Conservation (phyloP, 352 stramenopile species). For the Thraustochytrium striatum region DNA sequence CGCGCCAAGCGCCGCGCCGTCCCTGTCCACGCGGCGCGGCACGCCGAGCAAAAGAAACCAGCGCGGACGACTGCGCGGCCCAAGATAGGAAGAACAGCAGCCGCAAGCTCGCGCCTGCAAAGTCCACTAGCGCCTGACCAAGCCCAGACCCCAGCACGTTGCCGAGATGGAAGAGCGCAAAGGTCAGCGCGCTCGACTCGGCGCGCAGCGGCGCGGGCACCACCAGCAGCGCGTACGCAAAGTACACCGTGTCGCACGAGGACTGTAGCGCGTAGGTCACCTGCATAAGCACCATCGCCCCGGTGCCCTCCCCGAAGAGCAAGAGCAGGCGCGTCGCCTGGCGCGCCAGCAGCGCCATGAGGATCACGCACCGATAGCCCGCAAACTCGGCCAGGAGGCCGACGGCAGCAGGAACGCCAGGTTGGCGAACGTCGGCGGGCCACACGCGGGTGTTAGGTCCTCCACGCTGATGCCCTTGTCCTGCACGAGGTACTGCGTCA, state of each 20-base stretch:
- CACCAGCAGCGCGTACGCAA: conserved; percentile 5
- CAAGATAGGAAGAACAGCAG: conserved; percentile 32
- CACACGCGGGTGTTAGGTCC: conserved; percentile 18
- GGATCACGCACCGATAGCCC: conserved; percentile 26
- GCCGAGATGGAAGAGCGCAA: conserved; percentile 16
- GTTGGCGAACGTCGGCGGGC: conserved; percentile 6
- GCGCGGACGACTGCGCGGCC: background rate
- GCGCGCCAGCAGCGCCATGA: background rate
- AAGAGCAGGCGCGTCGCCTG: conserved; percentile 4
- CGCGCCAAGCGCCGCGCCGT: background rate
- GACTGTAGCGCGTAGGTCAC: conserved; percentile 16
- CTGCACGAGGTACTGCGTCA: conserved; percentile 37
- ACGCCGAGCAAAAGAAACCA: background rate
- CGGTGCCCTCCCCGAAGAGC: conserved; percentile 20
- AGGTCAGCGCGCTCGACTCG: background rate
- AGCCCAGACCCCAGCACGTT: conserved; percentile 22
- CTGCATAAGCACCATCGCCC: conserved; percentile 27
- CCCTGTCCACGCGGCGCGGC: background rate
- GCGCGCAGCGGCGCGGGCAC: background rate
- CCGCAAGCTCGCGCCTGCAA: background rate
- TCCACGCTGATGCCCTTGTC: conserved; percentile 32
- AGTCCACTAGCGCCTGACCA: conserved; percentile 1
- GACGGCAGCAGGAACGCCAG: conserved; percentile 20
- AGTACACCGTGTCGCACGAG: conserved; percentile 16
- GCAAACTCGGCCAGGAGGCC: conserved; percentile 30